These are phyloP conservation scores for Euphrasia confusa DNA, from an alignment of 257 asterid genomes.

Conservation along the genomic window DNA sequence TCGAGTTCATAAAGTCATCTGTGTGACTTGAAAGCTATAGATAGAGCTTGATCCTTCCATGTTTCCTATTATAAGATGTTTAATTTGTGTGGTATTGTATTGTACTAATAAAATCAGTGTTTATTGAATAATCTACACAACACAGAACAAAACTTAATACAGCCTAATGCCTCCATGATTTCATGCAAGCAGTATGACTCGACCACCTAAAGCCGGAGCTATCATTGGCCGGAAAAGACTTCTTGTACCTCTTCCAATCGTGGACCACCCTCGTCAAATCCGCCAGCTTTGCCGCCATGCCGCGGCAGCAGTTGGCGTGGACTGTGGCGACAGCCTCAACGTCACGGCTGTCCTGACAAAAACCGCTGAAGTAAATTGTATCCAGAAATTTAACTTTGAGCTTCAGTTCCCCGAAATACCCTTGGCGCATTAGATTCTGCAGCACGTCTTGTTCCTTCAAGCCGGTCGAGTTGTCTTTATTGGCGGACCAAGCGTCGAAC, in stretches of 20 bases:
- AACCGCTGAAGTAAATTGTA: slow-evolving; percentile 43
- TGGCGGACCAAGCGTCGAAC: slow-evolving; percentile 37
- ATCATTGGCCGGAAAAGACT: slow-evolving; percentile 6
- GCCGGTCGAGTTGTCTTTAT: slow-evolving; percentile 25
- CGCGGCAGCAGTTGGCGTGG: slow-evolving; percentile 54
- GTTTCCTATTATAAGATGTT: too few relatives aligned
- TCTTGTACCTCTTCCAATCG: slow-evolving; percentile 39
- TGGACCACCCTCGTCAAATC: slow-evolving; percentile 38
- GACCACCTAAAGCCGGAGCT: slow-evolving; percentile 35
- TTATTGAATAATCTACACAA: too few relatives aligned
- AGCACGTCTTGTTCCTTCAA: slow-evolving; percentile 49
- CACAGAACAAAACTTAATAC: too few relatives aligned
- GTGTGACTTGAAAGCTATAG: not conserved
- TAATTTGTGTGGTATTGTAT: too few relatives aligned
- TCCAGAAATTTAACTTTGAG: slow-evolving; percentile 36
- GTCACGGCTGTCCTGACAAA: slow-evolving; percentile 40
- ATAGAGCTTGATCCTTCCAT: not conserved
- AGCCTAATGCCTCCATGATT: slow-evolving; percentile 28
- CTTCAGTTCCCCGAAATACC: slow-evolving; percentile 24
- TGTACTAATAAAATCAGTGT: too few relatives aligned
- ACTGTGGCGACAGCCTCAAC: slow-evolving; percentile 34
- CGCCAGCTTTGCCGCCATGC: slow-evolving; percentile 35
- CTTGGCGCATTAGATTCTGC: slow-evolving; percentile 23
- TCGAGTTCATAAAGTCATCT: not conserved
- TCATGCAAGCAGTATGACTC: slow-evolving; percentile 28